These are phyloP conservation scores for Chaetomium sp. DNA, from an alignment of 2,329 filamentous ascomycete species.

Conservation along the genomic window DNA sequence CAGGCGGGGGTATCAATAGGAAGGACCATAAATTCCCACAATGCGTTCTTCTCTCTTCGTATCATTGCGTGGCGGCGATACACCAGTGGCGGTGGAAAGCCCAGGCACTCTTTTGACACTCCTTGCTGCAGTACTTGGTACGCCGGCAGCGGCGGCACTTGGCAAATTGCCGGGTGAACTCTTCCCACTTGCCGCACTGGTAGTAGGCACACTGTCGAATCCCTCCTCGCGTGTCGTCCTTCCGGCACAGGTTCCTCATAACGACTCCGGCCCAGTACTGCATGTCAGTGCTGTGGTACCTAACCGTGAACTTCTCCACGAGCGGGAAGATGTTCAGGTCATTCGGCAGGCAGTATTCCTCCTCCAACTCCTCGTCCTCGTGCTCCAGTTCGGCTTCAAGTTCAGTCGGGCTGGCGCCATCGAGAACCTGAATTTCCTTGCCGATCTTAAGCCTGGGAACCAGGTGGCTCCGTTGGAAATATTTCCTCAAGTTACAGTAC, in stretches of 20 bases:
- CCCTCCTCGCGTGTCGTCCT: slow-evolving; percentile 89
- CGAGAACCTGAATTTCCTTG: slow-evolving; percentile 72
- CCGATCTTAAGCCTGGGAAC: slow-evolving; percentile 89
- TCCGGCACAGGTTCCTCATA: slow-evolving; percentile 97
- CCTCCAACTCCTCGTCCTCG: slow-evolving; percentile 61
- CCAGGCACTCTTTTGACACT: slow-evolving; percentile 99
- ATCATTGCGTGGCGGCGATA: slow-evolving; percentile 59
- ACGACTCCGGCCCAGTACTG: slow-evolving; percentile 99
- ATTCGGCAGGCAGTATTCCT: slow-evolving; percentile 86
- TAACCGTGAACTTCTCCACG: slow-evolving; percentile 95
- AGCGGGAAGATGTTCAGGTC: slow-evolving; percentile 98
- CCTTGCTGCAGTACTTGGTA: slow-evolving; percentile 99
- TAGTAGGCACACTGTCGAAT: slow-evolving; percentile 98
- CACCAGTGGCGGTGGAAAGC: slow-evolving; percentile 98
- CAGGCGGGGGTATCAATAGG: slow-evolving; percentile 24
- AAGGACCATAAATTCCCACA: slow-evolving; percentile 14
- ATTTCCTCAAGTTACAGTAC: slow-evolving; percentile 91
- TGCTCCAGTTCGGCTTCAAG: slow-evolving; percentile 28
- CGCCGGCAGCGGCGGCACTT: slow-evolving; percentile 94
- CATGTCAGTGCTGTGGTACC: slow-evolving; percentile 94
- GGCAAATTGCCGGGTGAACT: slow-evolving; percentile 92
- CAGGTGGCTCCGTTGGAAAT: slow-evolving; percentile 91
- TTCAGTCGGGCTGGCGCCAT: slow-evolving; percentile 52
- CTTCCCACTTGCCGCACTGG: slow-evolving; percentile 97
- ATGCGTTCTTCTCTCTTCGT: neutral